phyloP scores from a whole-genome alignment of 306 rosid genomes.

The Cicer chorassanicum region DNA sequence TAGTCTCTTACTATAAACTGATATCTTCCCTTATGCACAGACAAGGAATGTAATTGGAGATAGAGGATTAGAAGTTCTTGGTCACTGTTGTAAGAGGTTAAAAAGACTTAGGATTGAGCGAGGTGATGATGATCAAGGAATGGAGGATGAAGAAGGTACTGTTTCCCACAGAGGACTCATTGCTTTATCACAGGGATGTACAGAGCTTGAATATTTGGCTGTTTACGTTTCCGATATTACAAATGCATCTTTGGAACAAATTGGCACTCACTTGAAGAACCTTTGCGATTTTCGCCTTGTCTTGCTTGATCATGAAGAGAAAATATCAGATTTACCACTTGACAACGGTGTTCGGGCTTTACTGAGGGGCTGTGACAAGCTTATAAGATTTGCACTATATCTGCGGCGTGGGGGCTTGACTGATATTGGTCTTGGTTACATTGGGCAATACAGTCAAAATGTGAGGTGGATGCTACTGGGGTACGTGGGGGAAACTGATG shows the following conservation, averaged over 20 bases:
- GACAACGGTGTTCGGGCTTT: slow-evolving; percentile 87
- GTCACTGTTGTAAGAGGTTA: slow-evolving; percentile 66
- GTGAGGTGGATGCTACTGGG: slow-evolving; percentile 98
- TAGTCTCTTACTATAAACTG: slow-evolving; percentile 16
- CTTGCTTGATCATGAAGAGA: slow-evolving; percentile 71
- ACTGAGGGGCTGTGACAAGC: slow-evolving; percentile 79
- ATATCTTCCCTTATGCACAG: slow-evolving; percentile 55
- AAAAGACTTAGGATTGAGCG: slow-evolving; percentile 92
- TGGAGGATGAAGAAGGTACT: slow-evolving; percentile 87
- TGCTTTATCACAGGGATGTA: slow-evolving; percentile 84
- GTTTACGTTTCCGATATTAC: slow-evolving; percentile 91
- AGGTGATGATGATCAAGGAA: slow-evolving; percentile 87
- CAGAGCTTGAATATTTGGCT: slow-evolving; percentile 80
- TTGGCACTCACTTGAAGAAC: slow-evolving; percentile 74
- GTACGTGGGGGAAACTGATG: slow-evolving; percentile 78
- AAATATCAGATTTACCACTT: slow-evolving; percentile 78
- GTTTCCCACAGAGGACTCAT: slow-evolving; percentile 90
- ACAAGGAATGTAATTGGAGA: slow-evolving; percentile 94
- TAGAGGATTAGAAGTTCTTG: slow-evolving; percentile 88
- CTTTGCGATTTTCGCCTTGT: slow-evolving; percentile 88
- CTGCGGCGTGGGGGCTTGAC: slow-evolving; percentile 82
- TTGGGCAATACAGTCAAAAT: slow-evolving; percentile 75
- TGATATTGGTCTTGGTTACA: slow-evolving; percentile 75
- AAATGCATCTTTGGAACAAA: slow-evolving; percentile 70
- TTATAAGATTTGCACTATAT: slow-evolving; percentile 83